phyloP scores from a whole-genome alignment of 768 basidiomycete genomes.

The Auriculariales sp. region DNA sequence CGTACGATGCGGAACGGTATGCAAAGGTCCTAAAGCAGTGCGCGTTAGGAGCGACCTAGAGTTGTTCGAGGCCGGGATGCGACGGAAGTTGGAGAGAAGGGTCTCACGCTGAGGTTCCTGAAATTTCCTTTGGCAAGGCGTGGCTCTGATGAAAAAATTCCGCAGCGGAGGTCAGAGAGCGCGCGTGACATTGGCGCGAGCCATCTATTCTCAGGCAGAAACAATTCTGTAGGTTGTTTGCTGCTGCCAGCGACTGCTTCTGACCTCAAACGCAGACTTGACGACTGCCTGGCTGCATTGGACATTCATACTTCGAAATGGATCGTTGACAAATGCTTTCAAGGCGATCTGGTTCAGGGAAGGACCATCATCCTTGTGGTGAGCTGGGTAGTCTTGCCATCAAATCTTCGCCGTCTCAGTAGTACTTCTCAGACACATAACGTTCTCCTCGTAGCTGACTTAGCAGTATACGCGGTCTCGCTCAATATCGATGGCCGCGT shows the following conservation, averaged over 20 bases:
- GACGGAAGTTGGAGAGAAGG: slow-evolving; percentile 77
- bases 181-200: slow-evolving; percentile 23
- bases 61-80: slow-evolving; percentile 65
- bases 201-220: slow-evolving; percentile 20
- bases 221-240: too few species aligned
- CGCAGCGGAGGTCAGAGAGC: slow-evolving; percentile 29
- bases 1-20: slow-evolving; percentile 68
- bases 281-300: slow-evolving; percentile 24
- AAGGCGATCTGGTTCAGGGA: slow-evolving; percentile 29
- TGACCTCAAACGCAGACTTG: too few species aligned
- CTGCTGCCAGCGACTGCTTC: too few species aligned
- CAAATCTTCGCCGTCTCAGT: neutral
- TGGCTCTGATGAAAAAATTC: too few species aligned
- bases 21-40: slow-evolving; percentile 69
- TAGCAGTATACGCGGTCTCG: slow-evolving; percentile 10
- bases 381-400: slow-evolving; percentile 9
- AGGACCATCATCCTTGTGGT: slow-evolving; percentile 42
- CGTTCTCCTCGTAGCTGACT: slow-evolving; percentile 9
- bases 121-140: too few species aligned
- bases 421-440: slow-evolving; percentile 10
- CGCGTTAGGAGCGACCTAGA: slow-evolving; percentile 65
- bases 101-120: slow-evolving; percentile 81
- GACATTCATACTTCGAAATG: slow-evolving; percentile 5
- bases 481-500: neutral
- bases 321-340: neutral